Evolutionary conservation across 805 yeast genomes (phyloP).

Genomic region (Yamadazyma akitaensis): DNA sequence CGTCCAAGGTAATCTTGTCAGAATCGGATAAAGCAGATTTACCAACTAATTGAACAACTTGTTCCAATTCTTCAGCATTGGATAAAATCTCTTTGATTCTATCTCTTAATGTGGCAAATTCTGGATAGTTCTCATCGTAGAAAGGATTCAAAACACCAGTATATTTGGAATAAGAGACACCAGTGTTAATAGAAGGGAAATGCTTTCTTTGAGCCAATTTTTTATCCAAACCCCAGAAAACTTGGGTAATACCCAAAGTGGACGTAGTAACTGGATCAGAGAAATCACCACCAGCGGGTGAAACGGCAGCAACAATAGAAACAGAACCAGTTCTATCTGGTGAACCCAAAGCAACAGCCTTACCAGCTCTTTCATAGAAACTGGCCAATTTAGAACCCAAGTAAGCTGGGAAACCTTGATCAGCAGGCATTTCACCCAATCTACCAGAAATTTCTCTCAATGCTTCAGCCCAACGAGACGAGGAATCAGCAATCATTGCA

Average conservation of each 20-base stretch:
- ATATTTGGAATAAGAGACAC: constrained; percentile 95
- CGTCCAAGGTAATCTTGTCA: constrained; percentile 95
- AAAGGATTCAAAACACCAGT: constrained; percentile 81
- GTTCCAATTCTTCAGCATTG: constrained; percentile 97
- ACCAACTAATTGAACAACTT: constrained; percentile 98
- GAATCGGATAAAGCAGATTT: constrained; percentile 95
- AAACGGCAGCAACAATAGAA: constrained; percentile 98
- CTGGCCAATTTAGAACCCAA: constrained; percentile 98
- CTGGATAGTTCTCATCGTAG: constrained; percentile 84
- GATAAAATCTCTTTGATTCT: constrained; percentile 92
- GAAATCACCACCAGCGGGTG: constrained; percentile 99
- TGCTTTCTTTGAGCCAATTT: constrained; percentile 99
- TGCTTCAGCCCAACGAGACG: constrained; percentile 99
- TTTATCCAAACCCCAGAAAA: constrained; percentile 99
- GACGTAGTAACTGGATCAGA: constrained; percentile 99
- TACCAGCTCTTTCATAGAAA: constrained; percentile 99
- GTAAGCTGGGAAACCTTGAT: constrained; percentile 99
- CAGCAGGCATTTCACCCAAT: constrained; percentile 99
- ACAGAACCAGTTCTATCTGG: constrained; percentile 97
- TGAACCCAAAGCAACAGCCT: constrained; percentile 89
- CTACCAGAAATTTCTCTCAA: constrained; percentile 99
- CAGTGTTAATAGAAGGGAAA: constrained; percentile 97
- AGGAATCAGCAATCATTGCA: constrained; percentile 99
- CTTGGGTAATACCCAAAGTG: constrained; percentile 99
- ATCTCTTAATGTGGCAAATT: constrained; percentile 85